phyloP scores from a whole-genome alignment of 768 basidiomycete genomes.

The Amanita jacksonii region DNA sequence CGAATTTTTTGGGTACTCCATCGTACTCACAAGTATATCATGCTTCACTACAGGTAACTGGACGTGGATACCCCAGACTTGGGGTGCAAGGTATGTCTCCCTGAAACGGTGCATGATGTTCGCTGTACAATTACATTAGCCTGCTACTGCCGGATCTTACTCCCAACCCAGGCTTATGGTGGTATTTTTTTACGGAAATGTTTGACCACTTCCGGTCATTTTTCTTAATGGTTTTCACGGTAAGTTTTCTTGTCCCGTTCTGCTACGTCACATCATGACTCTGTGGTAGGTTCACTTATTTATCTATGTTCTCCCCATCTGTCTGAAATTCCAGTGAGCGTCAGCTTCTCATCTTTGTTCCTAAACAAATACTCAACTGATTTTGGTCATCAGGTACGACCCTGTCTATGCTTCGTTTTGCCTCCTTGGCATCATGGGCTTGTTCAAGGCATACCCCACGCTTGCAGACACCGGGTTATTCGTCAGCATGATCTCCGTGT shows the following conservation, averaged over 20 bases:
- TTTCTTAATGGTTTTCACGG: constrained; percentile 91
- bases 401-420: constrained; percentile 73
- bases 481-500: constrained; percentile 68
- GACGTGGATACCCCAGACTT: constrained; percentile 69
- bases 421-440: constrained; percentile 65
- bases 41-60: constrained; percentile 50
- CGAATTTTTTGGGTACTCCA: constrained; percentile 45
- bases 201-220: constrained; percentile 96
- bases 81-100: constrained; percentile 69
- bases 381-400: constrained; percentile 50
- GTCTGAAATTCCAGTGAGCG: constrained; percentile 77
- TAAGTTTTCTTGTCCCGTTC: constrained; percentile 25
- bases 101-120: background rate
- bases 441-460: constrained; percentile 88
- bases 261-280: background rate
- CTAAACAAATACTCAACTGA: constrained; percentile 1
- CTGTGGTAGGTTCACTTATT: constrained; percentile 61
- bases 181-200: constrained; percentile 99
- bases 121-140: constrained; percentile 29
- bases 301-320: constrained; percentile 77
- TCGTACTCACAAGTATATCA: constrained; percentile 38
- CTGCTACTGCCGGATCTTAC: constrained; percentile 81
- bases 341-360: background rate
- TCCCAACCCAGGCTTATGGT: constrained; percentile 92
- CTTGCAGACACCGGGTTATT: constrained; percentile 86